phyloP scores from a whole-genome alignment of 2,329 filamentous ascomycete species.

The Colletotrichum sp. region DNA sequence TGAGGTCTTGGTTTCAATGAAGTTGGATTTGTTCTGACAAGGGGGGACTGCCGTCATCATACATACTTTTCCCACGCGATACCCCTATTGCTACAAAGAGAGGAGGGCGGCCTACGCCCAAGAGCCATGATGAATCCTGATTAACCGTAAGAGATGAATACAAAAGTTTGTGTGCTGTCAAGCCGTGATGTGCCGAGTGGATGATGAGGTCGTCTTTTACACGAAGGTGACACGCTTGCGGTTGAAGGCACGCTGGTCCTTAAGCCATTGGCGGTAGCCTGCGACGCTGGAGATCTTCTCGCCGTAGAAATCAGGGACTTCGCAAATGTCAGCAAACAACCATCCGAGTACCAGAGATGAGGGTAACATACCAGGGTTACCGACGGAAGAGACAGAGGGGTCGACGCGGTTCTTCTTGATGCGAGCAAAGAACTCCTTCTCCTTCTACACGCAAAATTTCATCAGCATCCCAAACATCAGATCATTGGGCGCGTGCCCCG shows the following conservation, averaged over 20 bases:
- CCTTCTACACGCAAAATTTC: slow-evolving; percentile 64
- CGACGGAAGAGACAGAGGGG: slow-evolving; percentile 84
- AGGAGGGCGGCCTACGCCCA: slow-evolving; percentile 10
- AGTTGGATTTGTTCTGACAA: slow-evolving; percentile 28
- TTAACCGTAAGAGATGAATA: slow-evolving; percentile 1
- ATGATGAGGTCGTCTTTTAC: slow-evolving; percentile 35
- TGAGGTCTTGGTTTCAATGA: neutral
- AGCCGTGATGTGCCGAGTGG: neutral
- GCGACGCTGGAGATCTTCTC: slow-evolving; percentile 96
- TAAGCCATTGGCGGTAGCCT: slow-evolving; percentile 93
- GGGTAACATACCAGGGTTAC: slow-evolving; percentile 71
- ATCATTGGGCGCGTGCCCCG: neutral
- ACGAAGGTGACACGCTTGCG: slow-evolving; percentile 78
- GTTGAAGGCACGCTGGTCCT: slow-evolving; percentile 97
- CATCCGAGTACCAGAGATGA: rapidly evolving
- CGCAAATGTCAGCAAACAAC: neutral
- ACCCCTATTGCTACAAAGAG: slow-evolving; percentile 12
- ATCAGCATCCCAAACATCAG: neutral
- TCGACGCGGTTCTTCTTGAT: slow-evolving; percentile 94
- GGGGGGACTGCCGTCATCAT: slow-evolving; percentile 26
- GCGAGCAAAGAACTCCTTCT: slow-evolving; percentile 89
- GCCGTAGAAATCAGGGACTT: slow-evolving; percentile 94
- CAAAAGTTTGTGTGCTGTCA: neutral
- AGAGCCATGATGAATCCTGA: slow-evolving; percentile 9
- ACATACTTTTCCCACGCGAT: slow-evolving; percentile 23